Base-by-base conservation (phyloP, 805 yeast genomes). In the Sungouiella thailandica region DNA sequence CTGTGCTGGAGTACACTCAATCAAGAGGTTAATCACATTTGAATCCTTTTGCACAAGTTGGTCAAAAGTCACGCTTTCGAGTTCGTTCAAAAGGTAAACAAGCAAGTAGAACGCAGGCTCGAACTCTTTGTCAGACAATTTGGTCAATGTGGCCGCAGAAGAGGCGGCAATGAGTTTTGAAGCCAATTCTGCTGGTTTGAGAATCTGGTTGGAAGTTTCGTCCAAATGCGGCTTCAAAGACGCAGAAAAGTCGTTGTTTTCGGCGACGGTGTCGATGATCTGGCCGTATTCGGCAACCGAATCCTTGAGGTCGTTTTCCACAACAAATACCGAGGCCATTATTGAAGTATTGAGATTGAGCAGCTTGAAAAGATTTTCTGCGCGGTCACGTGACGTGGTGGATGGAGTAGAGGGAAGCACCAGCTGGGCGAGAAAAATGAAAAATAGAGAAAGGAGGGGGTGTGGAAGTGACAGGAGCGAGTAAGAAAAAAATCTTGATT, bases 31-130 rank as follows among this genome's bases (percentile, higher is more conserved):
- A 28, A 60, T 41, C 31, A 63, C 44, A 17, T 47, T 32, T 30
- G 56, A 44, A 32, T 57, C 61, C 28, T 41, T 31, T 29, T 35
- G 33, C 35, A 61, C 52, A 13, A 55, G 57, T 11, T 41, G 37
- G 28, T 50, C 56, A 24, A 50, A 25, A 15, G 44, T 22, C 23
- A 47, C 40, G n/a, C 47, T 53, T 34, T 58, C 49, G 25, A 65
- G 54, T 39, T 60, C 55, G 17, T 45, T 44, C 35, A 62, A 50
- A 27, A 67, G 54, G 44, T 63, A 60, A 20, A 58, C 48, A 37
- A 62, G 49, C 46, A 67, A 57, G 45, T 66, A 62, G 53, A 65
- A 62, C n/a, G 70, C 53, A 16, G 71, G 65, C 50, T 67, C 72
- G 34, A 67, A 67, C 36, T 65, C 72, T 40, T 57, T 64, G 51